Conservation (phyloP, 495 filamentous ascomycete genomes). For the Geopyxis carbonaria region DNA sequence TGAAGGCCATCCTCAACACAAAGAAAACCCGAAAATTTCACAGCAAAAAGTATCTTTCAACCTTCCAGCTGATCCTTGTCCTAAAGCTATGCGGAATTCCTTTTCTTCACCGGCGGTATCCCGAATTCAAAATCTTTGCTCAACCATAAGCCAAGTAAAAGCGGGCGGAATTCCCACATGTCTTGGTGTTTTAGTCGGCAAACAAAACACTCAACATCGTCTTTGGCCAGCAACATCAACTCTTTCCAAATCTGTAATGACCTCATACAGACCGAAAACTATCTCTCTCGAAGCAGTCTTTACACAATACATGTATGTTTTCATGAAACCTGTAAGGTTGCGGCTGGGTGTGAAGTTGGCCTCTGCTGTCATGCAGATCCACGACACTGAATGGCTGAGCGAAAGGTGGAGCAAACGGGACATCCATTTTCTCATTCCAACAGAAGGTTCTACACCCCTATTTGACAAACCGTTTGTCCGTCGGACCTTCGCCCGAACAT, state of each 20-base stretch:
- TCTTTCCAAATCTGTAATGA: neutral
- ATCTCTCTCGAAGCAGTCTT: slow-evolving; percentile 12
- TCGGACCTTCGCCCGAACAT: neutral
- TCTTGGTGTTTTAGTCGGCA: slow-evolving; percentile 11
- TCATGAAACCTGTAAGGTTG: slow-evolving; percentile 6
- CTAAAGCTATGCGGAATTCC: too few species aligned
- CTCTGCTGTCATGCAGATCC: slow-evolving; percentile 14
- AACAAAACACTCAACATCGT: slow-evolving; percentile 1
- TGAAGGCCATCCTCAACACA: too few species aligned
- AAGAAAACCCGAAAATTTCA: too few species aligned
- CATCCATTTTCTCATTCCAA: slow-evolving; percentile 11
- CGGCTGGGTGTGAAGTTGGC: slow-evolving; percentile 13
- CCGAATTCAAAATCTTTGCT: slow-evolving; percentile 13
- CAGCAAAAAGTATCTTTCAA: too few species aligned
- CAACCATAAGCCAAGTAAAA: slow-evolving; percentile 5
- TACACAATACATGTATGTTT: neutral
- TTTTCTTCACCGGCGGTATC: too few species aligned
- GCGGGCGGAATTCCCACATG: neutral
- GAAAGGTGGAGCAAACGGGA: slow-evolving; percentile 9
- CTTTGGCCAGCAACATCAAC: slow-evolving; percentile 4
- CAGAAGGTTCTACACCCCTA: neutral
- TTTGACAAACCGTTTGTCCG: slow-evolving; percentile 1
- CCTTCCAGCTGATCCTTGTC: too few species aligned
- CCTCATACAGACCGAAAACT: too few species aligned
- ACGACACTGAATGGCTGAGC: slow-evolving; percentile 13